A percentile compares a stretch with the other conserved stretches of the same genome.
phyloP scores from a whole-genome alignment of 2,329 filamentous ascomycete genomes.

The Hypocrella siamensis region DNA sequence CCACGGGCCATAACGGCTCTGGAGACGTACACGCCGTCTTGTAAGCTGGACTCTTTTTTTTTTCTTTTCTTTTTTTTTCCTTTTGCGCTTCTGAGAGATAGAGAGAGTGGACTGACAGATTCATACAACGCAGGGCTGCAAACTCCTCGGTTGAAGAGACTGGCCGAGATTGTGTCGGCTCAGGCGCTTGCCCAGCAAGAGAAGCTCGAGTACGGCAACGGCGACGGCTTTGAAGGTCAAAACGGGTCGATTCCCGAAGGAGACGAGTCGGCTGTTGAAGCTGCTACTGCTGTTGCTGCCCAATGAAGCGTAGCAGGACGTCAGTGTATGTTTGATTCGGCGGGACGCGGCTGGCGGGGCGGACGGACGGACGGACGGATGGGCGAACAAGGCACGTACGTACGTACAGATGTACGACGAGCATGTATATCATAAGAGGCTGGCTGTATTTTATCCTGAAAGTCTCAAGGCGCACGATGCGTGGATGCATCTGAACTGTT shows the following conservation, averaged over 20 bases:
- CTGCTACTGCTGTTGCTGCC: too few relatives aligned
- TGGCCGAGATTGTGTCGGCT: slow-evolving; percentile 95
- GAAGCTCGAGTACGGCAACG: slow-evolving; percentile 47
- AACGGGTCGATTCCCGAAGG: slow-evolving; percentile 31
- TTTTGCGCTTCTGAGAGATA: not conserved
- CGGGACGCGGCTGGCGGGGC: too few relatives aligned
- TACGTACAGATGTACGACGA: too few relatives aligned
- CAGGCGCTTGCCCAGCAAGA: slow-evolving; percentile 95
- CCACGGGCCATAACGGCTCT: slow-evolving; percentile 88
- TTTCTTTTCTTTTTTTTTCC: not conserved
- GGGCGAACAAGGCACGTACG: too few relatives aligned
- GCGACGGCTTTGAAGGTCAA: slow-evolving; percentile 30
- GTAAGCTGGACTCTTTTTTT: slow-evolving; percentile 34
- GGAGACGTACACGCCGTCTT: slow-evolving; percentile 96
- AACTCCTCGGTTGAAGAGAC: slow-evolving; percentile 83
- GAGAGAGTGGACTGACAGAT: too few relatives aligned
- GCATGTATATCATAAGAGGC: too few relatives aligned
- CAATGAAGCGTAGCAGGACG: too few relatives aligned
- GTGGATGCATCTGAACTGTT: too few relatives aligned
- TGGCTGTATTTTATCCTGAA: too few relatives aligned
- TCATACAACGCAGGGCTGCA: slow-evolving; percentile 56
- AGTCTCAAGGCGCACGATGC: too few relatives aligned
- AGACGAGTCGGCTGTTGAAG: slow-evolving; percentile 25
- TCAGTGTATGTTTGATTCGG: too few relatives aligned
- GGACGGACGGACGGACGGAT: too few relatives aligned